Percentiles rank a stretch among this genome's conserved stretches.
These are phyloP conservation scores for Hyaloscypha bicolor DNA, from an alignment of 495 filamentous ascomycete species.

Conservation along the genomic window DNA sequence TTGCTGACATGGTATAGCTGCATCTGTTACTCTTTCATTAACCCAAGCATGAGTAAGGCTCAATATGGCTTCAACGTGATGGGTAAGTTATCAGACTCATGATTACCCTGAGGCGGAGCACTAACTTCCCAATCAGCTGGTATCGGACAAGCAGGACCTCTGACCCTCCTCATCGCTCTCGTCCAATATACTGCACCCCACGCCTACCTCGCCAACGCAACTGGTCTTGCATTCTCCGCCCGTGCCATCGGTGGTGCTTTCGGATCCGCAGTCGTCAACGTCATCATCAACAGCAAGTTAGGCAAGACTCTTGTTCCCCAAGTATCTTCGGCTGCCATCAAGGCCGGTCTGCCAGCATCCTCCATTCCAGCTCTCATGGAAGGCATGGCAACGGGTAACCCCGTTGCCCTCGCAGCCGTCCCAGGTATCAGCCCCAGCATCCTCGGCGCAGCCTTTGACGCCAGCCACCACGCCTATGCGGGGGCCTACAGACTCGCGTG, in stretches of 20 bases:
- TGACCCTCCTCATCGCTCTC: constrained; percentile 46
- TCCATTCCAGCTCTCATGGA: constrained; percentile 39
- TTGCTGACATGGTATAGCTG: constrained; percentile 31
- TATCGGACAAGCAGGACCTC: constrained; percentile 43
- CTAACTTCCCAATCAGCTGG: constrained; percentile 33
- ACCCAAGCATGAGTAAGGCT: constrained; percentile 44
- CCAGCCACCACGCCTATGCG: constrained; percentile 45
- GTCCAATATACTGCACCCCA: constrained; percentile 60
- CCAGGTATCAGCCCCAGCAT: constrained; percentile 38
- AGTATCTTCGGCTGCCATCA: constrained; percentile 39
- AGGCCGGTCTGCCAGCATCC: constrained; percentile 40
- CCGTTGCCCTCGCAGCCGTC: constrained; percentile 30
- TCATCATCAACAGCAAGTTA: constrained; percentile 53
- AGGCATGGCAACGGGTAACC: constrained; percentile 36
- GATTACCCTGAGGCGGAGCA: background rate
- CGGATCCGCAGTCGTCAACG: constrained; percentile 53
- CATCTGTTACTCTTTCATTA: constrained; percentile 51
- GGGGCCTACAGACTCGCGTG: constrained; percentile 51
- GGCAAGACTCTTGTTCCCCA: constrained; percentile 40
- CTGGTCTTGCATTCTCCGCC: constrained; percentile 55
- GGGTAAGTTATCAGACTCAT: constrained; percentile 3
- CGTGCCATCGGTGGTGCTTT: constrained; percentile 58
- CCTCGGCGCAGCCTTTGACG: constrained; percentile 40
- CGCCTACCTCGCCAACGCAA: constrained; percentile 54
- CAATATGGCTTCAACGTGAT: constrained; percentile 52